Percentiles rank a stretch among this genome's conserved stretches.
Evolutionary conservation across 2,329 filamentous ascomycete genomes (phyloP).

Genomic region (Penicillium sp.): DNA sequence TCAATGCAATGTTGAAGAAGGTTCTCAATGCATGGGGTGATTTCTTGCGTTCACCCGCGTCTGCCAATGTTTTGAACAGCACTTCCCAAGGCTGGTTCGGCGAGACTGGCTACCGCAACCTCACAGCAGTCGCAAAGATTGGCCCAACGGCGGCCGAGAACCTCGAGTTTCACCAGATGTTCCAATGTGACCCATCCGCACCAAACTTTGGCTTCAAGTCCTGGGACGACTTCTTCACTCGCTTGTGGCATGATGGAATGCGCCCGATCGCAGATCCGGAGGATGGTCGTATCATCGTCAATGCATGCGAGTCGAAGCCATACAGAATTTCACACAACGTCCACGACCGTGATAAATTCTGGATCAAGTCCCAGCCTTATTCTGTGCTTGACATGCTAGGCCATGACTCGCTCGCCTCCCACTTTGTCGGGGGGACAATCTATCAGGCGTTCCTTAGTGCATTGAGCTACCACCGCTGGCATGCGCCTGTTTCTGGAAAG

Average conservation of each 20-base stretch:
- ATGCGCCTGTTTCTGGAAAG: constrained; percentile 67
- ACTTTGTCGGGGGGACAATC: constrained; percentile 67
- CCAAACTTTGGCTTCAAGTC: constrained; percentile 60
- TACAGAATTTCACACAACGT: constrained; percentile 59
- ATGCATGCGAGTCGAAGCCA: constrained; percentile 67
- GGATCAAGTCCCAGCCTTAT: constrained; percentile 72
- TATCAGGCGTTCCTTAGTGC: constrained; percentile 73
- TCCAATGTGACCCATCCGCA: constrained; percentile 31
- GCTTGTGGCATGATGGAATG: constrained; percentile 57
- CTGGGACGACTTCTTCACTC: constrained; percentile 74
- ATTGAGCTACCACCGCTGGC: constrained; percentile 73
- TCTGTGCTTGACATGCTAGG: constrained; percentile 67
- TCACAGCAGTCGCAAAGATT: constrained; percentile 37
- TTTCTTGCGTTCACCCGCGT: constrained; percentile 57
- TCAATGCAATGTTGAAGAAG: constrained; percentile 58
- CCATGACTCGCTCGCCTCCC: constrained; percentile 53
- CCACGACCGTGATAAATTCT: constrained; percentile 65
- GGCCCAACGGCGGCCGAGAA: constrained; percentile 22
- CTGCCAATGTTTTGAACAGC: constrained; percentile 54
- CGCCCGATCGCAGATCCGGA: constrained; percentile 64
- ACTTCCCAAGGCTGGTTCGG: constrained; percentile 61
- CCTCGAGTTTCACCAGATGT: constrained; percentile 35
- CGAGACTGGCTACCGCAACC: constrained; percentile 50
- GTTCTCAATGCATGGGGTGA: constrained; percentile 61
- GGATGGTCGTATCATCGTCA: constrained; percentile 57